These are phyloP conservation scores for Apiotrichum sp. DNA, from an alignment of 1,284 basidiomycete genomes.

Conservation along the genomic window DNA sequence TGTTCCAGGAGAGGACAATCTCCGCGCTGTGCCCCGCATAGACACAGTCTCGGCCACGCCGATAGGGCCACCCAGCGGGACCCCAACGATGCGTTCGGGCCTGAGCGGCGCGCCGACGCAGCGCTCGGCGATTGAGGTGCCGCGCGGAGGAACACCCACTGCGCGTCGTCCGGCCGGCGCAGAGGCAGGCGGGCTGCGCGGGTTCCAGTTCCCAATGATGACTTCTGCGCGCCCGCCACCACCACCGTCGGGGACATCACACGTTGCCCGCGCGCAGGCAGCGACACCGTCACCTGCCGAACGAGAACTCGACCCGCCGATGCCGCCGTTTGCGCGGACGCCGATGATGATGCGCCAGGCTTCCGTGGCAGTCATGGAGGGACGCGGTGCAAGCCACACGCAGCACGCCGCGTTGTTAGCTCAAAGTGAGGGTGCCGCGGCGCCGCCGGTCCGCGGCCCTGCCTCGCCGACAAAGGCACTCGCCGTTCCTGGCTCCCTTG, in stretches of 20 bases:
- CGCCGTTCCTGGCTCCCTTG: conserved; percentile 18
- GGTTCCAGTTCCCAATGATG: conserved; percentile 43
- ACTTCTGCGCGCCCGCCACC: conserved; percentile 12
- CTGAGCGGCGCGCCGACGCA: conserved; percentile 12
- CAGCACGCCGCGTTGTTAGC: conserved; percentile 25
- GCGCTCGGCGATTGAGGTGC: conserved; percentile 7
- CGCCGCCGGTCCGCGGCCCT: conserved; percentile 2
- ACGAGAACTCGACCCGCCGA: conserved; percentile 8
- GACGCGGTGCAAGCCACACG: conserved; percentile 30
- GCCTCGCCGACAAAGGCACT: conserved; percentile 23
- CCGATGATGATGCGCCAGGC: conserved; percentile 44
- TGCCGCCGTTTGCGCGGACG: conserved; percentile 18
- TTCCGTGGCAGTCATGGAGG: conserved; percentile 45
- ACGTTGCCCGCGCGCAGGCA: conserved; percentile 12
- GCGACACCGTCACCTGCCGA: conserved; percentile 7
- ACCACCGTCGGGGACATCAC: neutral
- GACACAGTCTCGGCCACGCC: conserved; percentile 31
- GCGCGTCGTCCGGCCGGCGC: conserved; percentile 27
- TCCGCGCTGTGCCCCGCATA: conserved; percentile 2
- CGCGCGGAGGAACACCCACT: conserved; percentile 3
- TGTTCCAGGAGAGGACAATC: neutral
- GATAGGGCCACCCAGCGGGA: conserved; percentile 19
- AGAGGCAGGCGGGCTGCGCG: conserved; percentile 30
- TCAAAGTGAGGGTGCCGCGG: conserved; percentile 2
- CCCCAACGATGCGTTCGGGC: neutral